These are phyloP conservation scores for Microsporum ferrugineum DNA, from an alignment of 2,329 filamentous ascomycete genomes.

Conservation along the genomic window DNA sequence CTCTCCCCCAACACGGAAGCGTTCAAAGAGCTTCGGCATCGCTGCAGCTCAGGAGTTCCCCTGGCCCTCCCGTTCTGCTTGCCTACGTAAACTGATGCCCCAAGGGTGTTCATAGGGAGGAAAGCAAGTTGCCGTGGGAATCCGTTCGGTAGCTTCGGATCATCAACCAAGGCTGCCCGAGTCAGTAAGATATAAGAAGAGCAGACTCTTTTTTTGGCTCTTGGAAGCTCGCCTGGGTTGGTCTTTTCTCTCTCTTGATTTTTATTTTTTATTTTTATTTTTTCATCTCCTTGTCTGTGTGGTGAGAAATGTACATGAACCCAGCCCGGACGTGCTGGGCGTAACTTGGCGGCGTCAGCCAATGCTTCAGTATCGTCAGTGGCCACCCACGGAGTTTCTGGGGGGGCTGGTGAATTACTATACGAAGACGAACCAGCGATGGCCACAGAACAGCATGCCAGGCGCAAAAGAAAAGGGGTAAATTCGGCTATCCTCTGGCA, in stretches of 20 bases:
- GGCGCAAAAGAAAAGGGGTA: neutral
- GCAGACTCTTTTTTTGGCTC: neutral
- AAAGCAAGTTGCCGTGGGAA: neutral
- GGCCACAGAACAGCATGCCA: neutral
- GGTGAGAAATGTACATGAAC: neutral
- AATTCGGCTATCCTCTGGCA: neutral
- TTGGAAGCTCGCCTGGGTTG: slow-evolving; percentile 1
- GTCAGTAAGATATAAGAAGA: slow-evolving; percentile 1
- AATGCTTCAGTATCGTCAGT: neutral
- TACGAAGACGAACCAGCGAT: neutral
- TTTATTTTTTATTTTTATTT: neutral
- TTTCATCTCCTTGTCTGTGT: neutral
- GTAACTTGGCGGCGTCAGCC: neutral
- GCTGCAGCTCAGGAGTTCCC: neutral
- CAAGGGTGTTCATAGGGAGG: neutral
- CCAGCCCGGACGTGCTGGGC: neutral
- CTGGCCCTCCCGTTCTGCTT: neutral
- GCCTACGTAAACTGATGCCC: neutral
- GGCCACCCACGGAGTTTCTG: neutral
- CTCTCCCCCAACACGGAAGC: neutral
- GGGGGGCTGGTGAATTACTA: neutral
- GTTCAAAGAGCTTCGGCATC: neutral
- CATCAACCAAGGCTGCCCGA: slow-evolving; percentile 4
- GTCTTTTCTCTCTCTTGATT: neutral
- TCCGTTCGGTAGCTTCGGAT: slow-evolving; percentile 4